Evolutionary conservation across 805 yeast species (phyloP).

Genomic region (Yarrowia sp.): DNA sequence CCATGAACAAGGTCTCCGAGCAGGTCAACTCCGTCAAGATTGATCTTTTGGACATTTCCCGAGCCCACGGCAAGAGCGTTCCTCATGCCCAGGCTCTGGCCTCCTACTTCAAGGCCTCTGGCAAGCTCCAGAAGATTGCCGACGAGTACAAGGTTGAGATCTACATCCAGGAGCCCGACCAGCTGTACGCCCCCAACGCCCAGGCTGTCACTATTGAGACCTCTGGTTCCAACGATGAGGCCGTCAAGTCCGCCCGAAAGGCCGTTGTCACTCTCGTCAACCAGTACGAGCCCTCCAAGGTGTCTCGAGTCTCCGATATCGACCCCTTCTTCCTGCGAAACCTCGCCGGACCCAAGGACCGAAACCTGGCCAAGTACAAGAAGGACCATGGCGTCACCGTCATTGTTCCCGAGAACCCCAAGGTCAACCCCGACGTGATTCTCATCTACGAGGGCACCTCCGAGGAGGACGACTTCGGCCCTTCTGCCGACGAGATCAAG

Average conservation of each 20-base stretch:
- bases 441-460: conserved; percentile 52
- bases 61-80: conserved; percentile 80
- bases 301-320: conserved; percentile 59
- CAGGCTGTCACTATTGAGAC: conserved; percentile 60
- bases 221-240: conserved; percentile 49
- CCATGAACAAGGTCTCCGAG: conserved; percentile 60
- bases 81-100: conserved; percentile 76
- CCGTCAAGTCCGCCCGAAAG: conserved; percentile 65
- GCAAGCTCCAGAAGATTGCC: conserved; percentile 44
- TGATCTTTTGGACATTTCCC: conserved; percentile 75
- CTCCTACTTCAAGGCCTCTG: conserved; percentile 50
- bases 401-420: conserved; percentile 49
- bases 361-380: conserved; percentile 33
- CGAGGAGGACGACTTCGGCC: conserved; percentile 64
- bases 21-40: conserved; percentile 59
- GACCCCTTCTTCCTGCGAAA: conserved; percentile 57
- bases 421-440: conserved; percentile 45
- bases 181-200: conserved; percentile 44
- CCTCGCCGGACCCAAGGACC: conserved; percentile 39
- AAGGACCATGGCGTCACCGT: conserved; percentile 50
- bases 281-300: conserved; percentile 63
- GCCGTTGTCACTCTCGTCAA: conserved; percentile 73
- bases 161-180: conserved; percentile 47
- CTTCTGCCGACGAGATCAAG: conserved; percentile 58
- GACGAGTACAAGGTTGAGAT: conserved; percentile 46